These are phyloP conservation scores for Venturia nashicola DNA, from an alignment of 2,329 filamentous ascomycete species.

Conservation along the genomic window DNA sequence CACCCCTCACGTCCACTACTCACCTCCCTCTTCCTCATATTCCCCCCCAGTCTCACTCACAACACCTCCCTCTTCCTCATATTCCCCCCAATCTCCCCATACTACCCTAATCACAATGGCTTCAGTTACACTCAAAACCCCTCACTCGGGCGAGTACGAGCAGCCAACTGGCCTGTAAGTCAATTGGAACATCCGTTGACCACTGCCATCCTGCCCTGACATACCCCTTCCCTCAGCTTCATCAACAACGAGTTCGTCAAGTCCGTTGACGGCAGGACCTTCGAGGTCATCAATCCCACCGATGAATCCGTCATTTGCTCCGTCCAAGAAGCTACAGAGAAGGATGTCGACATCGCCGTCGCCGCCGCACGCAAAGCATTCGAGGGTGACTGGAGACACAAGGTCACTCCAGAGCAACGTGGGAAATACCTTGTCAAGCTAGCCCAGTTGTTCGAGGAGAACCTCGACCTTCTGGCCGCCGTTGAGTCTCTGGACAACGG, in stretches of 20 bases:
- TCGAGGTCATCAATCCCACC: conserved; percentile 82
- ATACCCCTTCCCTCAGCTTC: conserved; percentile 41
- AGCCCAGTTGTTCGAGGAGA: conserved; percentile 68
- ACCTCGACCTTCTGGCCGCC: conserved; percentile 61
- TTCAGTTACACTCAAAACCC: conserved; percentile 54
- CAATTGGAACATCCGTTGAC: not conserved
- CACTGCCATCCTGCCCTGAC: not conserved
- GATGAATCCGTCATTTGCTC: conserved; percentile 76
- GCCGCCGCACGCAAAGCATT: conserved; percentile 77
- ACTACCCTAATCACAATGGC: conserved; percentile 23
- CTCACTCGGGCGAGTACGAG: conserved; percentile 46
- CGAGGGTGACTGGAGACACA: conserved; percentile 54
- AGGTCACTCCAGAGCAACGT: conserved; percentile 57
- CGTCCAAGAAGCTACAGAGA: conserved; percentile 76
- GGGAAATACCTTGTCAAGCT: conserved; percentile 61
- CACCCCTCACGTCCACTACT: not conserved
- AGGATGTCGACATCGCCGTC: conserved; percentile 73
- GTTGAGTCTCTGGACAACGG: conserved; percentile 85
- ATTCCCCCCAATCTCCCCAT: not conserved
- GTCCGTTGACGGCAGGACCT: conserved; percentile 74
- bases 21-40: not conserved
- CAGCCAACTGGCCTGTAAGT: conserved; percentile 43
- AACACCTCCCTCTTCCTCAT: not conserved
- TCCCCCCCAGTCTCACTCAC: not conserved
- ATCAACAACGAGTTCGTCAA: conserved; percentile 90